phyloP scores from a whole-genome alignment of 2,329 filamentous ascomycete species.

The Endocalyx cinctus region DNA sequence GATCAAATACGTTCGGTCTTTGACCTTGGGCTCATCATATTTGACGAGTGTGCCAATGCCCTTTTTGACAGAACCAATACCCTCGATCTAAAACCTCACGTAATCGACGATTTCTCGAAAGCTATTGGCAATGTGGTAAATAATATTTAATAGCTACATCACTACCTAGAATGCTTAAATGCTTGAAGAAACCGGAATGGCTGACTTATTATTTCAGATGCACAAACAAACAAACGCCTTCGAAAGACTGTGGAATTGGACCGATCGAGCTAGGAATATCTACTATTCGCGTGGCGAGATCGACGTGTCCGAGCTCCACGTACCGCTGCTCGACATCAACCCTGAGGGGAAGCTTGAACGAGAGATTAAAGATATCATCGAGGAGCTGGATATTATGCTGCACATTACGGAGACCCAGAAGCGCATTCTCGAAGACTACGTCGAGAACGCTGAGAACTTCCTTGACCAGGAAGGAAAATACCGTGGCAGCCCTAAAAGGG shows the following conservation, averaged over 20 bases:
- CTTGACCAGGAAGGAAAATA: background rate
- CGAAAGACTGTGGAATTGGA: background rate
- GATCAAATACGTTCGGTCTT: constrained; percentile 3
- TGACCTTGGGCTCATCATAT: constrained; percentile 26
- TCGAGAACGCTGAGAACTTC: constrained; percentile 1
- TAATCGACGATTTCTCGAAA: constrained; percentile 27
- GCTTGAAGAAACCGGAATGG: no score
- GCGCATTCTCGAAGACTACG: constrained; percentile 11
- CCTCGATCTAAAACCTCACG: constrained; percentile 22
- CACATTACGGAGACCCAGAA: constrained; percentile 22
- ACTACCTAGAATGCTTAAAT: no score
- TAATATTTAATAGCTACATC: no score
- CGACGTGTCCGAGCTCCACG: background rate
- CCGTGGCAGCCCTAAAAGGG: background rate
- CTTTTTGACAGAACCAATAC: constrained; percentile 30
- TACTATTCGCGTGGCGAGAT: background rate
- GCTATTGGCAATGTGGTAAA: constrained; percentile 24
- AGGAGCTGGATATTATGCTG: constrained; percentile 28
- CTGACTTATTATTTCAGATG: no score
- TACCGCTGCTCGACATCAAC: constrained; percentile 16
- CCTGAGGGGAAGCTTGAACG: constrained; percentile 25
- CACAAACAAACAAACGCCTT: constrained; percentile 11
- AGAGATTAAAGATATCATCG: constrained; percentile 27
- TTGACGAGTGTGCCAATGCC: constrained; percentile 31
- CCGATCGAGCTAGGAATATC: background rate